A percentile compares a stretch with the other conserved stretches of the same genome.
phyloP scores from a whole-genome alignment of 2,329 filamentous ascomycete genomes.

The Alternaria metachromatica region DNA sequence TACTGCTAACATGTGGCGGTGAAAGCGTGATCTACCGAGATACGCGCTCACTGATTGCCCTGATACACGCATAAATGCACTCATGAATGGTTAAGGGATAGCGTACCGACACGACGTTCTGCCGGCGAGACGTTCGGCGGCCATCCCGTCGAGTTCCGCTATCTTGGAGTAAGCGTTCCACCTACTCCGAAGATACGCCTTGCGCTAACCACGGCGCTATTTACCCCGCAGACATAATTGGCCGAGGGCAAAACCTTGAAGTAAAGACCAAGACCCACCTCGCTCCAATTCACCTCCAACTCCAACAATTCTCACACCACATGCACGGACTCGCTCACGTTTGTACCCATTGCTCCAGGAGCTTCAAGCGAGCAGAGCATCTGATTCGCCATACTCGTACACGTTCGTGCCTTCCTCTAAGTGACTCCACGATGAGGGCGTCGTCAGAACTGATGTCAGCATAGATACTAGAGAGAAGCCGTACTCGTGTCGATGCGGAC shows the following conservation, averaged over 20 bases:
- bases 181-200: not conserved
- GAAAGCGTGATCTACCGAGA: not conserved
- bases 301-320: conserved; percentile 23
- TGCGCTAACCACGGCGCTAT: not conserved
- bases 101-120: not conserved
- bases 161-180: conserved; percentile 2
- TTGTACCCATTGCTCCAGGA: conserved; percentile 34
- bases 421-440: not conserved
- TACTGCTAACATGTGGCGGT: not conserved
- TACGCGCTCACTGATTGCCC: not conserved
- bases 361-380: conserved; percentile 42
- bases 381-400: conserved; percentile 41
- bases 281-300: conserved; percentile 24
- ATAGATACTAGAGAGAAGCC: conserved; percentile 42
- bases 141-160: not conserved
- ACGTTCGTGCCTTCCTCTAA: conserved; percentile 27
- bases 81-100: not conserved
- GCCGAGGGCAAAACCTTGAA: conserved; percentile 5
- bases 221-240: conserved; percentile 2
- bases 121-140: not conserved
- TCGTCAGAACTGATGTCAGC: conserved; percentile 15
- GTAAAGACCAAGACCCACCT: conserved; percentile 7
- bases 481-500: conserved; percentile 36
- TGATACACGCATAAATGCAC: not conserved
- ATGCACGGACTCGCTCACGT: conserved; percentile 37